phyloP scores from a whole-genome alignment of 2,329 filamentous ascomycete genomes.

The Aspergillus intermedius region DNA sequence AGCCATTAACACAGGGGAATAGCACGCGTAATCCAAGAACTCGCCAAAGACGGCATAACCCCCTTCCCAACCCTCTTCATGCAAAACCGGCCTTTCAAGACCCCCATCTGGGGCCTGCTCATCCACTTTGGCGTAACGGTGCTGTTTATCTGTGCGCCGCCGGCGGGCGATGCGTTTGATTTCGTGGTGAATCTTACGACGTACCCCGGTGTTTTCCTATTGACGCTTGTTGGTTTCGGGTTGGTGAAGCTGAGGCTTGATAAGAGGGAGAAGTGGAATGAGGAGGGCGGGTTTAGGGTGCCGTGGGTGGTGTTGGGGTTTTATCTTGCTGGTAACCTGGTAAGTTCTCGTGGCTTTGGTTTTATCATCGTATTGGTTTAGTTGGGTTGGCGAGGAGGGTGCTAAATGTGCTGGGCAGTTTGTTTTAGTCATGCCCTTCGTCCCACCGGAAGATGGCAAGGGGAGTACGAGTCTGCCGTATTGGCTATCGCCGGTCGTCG shows the following conservation, averaged over 20 bases:
- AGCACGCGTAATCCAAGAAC: conserved; percentile 18
- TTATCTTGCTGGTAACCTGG: conserved; percentile 10
- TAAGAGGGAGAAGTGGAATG: not conserved
- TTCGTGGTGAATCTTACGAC: conserved; percentile 16
- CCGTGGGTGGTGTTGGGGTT: conserved; percentile 13
- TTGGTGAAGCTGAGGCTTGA: conserved; percentile 12
- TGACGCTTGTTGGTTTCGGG: conserved; percentile 12
- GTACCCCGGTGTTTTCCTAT: conserved; percentile 13
- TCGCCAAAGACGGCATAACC: conserved; percentile 19
- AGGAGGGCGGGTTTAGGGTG: conserved; percentile 9
- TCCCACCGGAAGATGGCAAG: conserved; percentile 9
- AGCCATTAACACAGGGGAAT: not conserved
- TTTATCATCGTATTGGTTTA: not conserved
- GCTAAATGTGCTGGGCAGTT: conserved; percentile 8
- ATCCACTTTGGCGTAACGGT: conserved; percentile 15
- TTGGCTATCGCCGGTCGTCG: conserved; percentile 13
- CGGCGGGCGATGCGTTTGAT: conserved; percentile 17
- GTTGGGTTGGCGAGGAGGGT: not conserved
- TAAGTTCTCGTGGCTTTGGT: too few species aligned
- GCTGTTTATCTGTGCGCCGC: conserved; percentile 18
- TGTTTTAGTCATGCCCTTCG: conserved; percentile 15
- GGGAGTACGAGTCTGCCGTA: conserved; percentile 12
- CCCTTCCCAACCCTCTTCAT: conserved; percentile 17
- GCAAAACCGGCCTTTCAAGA: conserved; percentile 17
- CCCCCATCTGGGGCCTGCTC: conserved; percentile 10